Evolutionary conservation across 2,329 filamentous ascomycete genomes (phyloP).

Genomic region (Cadophora gregata): DNA sequence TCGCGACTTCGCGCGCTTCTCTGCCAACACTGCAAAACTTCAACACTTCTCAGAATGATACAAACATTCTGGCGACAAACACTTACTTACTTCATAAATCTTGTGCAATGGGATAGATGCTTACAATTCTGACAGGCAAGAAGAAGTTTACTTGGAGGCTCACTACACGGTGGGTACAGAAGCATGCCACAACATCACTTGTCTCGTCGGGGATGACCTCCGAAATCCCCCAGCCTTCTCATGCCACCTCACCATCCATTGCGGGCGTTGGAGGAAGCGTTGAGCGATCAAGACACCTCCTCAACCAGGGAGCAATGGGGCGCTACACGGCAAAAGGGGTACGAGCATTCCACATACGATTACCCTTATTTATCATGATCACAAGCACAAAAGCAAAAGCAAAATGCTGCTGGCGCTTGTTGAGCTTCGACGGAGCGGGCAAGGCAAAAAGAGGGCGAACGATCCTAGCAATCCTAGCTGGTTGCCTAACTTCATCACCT

Average conservation of each 20-base stretch:
- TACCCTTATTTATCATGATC: slow-evolving; percentile 16
- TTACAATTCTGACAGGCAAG: slow-evolving; percentile 4
- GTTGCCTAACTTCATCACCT: slow-evolving; percentile 25
- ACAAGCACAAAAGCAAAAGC: slow-evolving; percentile 12
- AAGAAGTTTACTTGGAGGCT: neutral
- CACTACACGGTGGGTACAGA: neutral
- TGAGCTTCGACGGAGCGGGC: slow-evolving; percentile 22
- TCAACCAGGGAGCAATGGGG: neutral
- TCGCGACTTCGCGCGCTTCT: neutral
- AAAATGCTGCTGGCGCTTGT: neutral
- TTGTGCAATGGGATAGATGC: neutral
- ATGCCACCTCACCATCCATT: neutral
- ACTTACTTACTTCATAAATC: neutral
- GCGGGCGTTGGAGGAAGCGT: neutral
- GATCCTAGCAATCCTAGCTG: slow-evolving; percentile 14
- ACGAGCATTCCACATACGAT: neutral
- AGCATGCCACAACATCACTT: neutral
- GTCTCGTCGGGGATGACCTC: neutral
- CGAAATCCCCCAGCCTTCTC: slow-evolving; percentile 10
- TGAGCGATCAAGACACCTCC: neutral
- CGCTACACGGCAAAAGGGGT: neutral
- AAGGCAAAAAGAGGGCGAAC: slow-evolving; percentile 29
- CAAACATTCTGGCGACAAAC: neutral
- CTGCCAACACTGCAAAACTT: too few species aligned
- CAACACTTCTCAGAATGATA: neutral